Percentiles rank a stretch among this genome's conserved stretches.
Evolutionary conservation across 2,329 filamentous ascomycete species (phyloP).

Genomic region (Pseudogymnoascus destructans): DNA sequence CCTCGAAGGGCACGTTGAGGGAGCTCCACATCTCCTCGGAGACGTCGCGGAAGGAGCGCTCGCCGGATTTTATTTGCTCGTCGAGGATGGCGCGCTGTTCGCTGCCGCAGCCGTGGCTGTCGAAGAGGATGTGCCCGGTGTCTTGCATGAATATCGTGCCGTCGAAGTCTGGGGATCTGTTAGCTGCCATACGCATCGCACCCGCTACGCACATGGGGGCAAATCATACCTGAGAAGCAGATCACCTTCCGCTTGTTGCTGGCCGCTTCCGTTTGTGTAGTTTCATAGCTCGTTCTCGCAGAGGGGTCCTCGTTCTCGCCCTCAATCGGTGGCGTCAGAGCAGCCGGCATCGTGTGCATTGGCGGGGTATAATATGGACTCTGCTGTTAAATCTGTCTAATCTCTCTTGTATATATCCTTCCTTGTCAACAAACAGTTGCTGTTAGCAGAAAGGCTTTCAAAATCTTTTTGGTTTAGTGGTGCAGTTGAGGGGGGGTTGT

Average conservation of each 20-base stretch:
- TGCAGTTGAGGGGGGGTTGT: not conserved
- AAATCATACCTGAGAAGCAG: slow-evolving; percentile 40
- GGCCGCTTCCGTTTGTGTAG: slow-evolving; percentile 22
- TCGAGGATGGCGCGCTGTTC: slow-evolving; percentile 43
- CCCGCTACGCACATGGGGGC: not conserved
- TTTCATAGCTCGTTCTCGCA: slow-evolving; percentile 19
- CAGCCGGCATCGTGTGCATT: slow-evolving; percentile 29
- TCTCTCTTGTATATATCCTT: not conserved
- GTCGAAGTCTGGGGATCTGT: slow-evolving; percentile 43
- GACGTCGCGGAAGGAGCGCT: slow-evolving; percentile 55
- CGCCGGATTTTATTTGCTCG: slow-evolving; percentile 49
- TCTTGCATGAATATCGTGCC: slow-evolving; percentile 62
- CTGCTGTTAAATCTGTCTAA: not conserved
- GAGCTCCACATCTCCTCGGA: slow-evolving; percentile 62
- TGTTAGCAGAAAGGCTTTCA: not conserved
- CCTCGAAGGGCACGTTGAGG: slow-evolving; percentile 51
- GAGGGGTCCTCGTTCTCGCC: slow-evolving; percentile 23
- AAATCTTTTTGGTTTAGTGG: not conserved
- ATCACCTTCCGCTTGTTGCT: slow-evolving; percentile 42
- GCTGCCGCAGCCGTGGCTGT: slow-evolving; percentile 48
- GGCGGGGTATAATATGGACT: slow-evolving; percentile 1
- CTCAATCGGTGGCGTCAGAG: slow-evolving; percentile 26
- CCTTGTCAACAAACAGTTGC: not conserved
- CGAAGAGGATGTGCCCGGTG: slow-evolving; percentile 56
- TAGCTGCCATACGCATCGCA: not conserved